Base-by-base conservation (phyloP, 495 filamentous ascomycete species). In the Xylaria bambusicola region DNA sequence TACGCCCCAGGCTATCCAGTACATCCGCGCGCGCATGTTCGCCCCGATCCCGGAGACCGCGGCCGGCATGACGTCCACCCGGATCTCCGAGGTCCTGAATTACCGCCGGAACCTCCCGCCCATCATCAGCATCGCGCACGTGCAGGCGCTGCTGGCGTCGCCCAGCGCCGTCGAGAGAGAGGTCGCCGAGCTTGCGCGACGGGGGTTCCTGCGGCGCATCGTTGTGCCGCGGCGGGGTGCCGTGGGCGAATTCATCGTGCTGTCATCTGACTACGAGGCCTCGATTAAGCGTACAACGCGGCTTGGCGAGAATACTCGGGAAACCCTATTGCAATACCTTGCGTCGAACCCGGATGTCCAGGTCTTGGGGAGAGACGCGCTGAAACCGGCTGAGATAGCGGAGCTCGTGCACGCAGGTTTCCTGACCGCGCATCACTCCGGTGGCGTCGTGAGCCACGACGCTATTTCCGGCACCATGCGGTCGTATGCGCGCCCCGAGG, bases 161-260 rank as follows among this genome's bases (percentile, higher is more conserved):
- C 84, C 88, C 1, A 92, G 91, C 4, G 77, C 77, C 44, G 85
- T 85, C 3, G 92, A 95, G 72, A 78, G 87, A 47, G 90, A 91
- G 69, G 81, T 93, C 24, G 84, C 85, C 20, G 80, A 86, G 52
- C 71, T 92, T 20, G 72, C 85, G 5, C 77, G 75, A 35, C 63
- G 72, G 1, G 90, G 90, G 6, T 76, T 77, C 2, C 64, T 92
- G 2, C 80, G 88, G 48, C 86, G 86, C 60, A 72, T 95, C 31
- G 76, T 84, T 1, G 79, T 95, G 6, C 85, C 88, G 4, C 80
- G 85, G 20, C 75, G 89, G 20, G 88, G 84, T 2, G 82, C 78
- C 9, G 73, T 90, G 36, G 89, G 88, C 10, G 91, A 95, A 64
- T 85, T 84, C 49, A 61, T 95, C 7, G 80, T 92, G n/a, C 71